A percentile compares a stretch with the other conserved stretches of the same genome.
Conservation (phyloP, 306 rosid species). For the Inga leiocalycina region DNA sequence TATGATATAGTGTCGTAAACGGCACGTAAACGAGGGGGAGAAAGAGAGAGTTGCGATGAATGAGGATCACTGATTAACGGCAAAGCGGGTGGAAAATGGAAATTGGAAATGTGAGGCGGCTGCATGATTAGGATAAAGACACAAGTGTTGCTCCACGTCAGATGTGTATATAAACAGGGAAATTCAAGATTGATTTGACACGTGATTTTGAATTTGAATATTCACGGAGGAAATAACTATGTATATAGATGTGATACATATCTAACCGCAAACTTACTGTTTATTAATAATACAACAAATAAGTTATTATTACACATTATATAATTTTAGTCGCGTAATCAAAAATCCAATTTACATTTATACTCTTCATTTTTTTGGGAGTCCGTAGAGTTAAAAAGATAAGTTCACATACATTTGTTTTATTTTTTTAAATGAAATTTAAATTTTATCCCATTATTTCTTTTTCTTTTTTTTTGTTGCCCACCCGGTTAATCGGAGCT, state of each 20-base stretch:
- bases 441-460: no score
- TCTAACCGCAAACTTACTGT: background rate
- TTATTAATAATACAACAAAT: no score
- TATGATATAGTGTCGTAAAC: conserved; percentile 50
- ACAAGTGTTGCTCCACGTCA: background rate
- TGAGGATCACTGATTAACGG: conserved; percentile 1
- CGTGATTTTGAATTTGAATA: background rate
- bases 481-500: no score
- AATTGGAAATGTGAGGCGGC: conserved; percentile 52
- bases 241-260: background rate
- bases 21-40: conserved; percentile 48
- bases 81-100: background rate
- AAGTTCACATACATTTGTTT: no score
- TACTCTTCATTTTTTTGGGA: no score
- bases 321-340: no score
- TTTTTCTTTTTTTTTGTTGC: no score
- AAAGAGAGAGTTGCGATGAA: conserved; percentile 26
- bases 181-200: background rate
- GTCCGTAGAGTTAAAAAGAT: no score
- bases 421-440: no score
- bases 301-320: no score
- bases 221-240: background rate
- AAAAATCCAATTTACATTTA: no score
- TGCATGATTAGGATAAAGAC: conserved; percentile 46
- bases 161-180: background rate